These are phyloP conservation scores for Coniochaeta ligniaria DNA, from an alignment of 2,329 filamentous ascomycete genomes.

Conservation along the genomic window DNA sequence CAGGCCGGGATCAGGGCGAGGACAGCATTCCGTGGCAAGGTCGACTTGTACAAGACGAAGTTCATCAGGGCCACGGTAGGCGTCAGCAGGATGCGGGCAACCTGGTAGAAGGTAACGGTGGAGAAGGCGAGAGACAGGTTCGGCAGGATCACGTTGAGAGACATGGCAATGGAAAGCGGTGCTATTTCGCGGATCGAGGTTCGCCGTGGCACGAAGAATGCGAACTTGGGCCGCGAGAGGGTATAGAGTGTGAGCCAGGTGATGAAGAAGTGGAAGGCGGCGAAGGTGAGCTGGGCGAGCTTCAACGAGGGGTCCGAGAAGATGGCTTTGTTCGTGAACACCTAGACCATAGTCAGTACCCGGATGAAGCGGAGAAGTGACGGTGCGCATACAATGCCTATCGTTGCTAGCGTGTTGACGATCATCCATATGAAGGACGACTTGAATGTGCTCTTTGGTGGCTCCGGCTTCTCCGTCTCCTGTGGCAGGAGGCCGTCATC, in stretches of 20 bases:
- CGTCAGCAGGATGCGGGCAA: slow-evolving; percentile 60
- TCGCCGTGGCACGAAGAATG: slow-evolving; percentile 51
- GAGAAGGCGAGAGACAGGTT: slow-evolving; percentile 63
- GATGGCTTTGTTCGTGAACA: slow-evolving; percentile 65
- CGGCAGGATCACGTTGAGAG: slow-evolving; percentile 61
- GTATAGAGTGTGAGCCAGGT: slow-evolving; percentile 57
- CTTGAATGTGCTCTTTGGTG: slow-evolving; percentile 25
- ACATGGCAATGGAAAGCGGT: slow-evolving; percentile 60
- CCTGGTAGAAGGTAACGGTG: slow-evolving; percentile 63
- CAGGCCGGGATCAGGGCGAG: slow-evolving; percentile 54
- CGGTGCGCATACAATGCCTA: slow-evolving; percentile 46
- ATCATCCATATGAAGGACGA: slow-evolving; percentile 47
- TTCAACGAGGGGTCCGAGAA: slow-evolving; percentile 57
- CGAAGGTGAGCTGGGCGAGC: slow-evolving; percentile 57
- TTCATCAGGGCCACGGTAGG: slow-evolving; percentile 60
- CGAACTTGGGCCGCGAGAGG: slow-evolving; percentile 50
- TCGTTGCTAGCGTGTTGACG: slow-evolving; percentile 55
- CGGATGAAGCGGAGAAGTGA: background rate
- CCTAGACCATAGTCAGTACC: slow-evolving; percentile 28
- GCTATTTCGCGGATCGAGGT: slow-evolving; percentile 49
- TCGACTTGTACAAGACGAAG: slow-evolving; percentile 50
- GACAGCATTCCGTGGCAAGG: slow-evolving; percentile 46
- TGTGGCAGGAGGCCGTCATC: slow-evolving; percentile 31
- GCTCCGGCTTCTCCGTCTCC: slow-evolving; percentile 23
- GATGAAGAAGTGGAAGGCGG: slow-evolving; percentile 61